Base-by-base conservation (phyloP, 108 stramenopile species). In the Skeletonema tropicum region DNA sequence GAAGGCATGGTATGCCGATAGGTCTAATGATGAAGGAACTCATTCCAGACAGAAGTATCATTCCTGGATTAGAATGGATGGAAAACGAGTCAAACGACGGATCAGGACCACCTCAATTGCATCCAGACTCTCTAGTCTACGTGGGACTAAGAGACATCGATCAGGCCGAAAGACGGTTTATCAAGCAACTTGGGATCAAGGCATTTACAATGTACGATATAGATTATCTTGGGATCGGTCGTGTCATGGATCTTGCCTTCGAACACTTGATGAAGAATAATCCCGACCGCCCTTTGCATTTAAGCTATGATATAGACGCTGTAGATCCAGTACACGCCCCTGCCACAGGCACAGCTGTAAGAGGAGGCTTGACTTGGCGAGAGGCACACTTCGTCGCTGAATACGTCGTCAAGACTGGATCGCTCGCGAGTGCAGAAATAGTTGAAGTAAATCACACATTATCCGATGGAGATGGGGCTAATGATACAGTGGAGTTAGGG, bases 331-430 rank as follows among this genome's bases (percentile, higher is more conserved):
- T 83, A 55, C 82, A 93, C 63, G 99, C 98, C n/a, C 98, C 99
- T 10, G 91, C 96, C 5, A 99, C 99, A 15, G 99, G 99, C 14
- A 99, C 99, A 10, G 90, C 88, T 2, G 99, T 99, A 15, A 86
- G 96, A 60, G 99, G 99, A 39, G 99, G 99, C 6, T 85, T 99
- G 57, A 98, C 96, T 48, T 99, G 91, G 83, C 87, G 99, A 26
- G 99, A 99, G 85, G 97, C 97, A 2, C 95, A 98, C 71, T 99
- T 90, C 83, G 96, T 99, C 1, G 93, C 90, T 55, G 99, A 99
- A 73, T 78, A 83, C 31, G 86, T 94, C 32, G 93, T 93, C 6
- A 87, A 92, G 74, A 96, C 92, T 73, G 97, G 95, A 49, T 75
- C 92, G 26, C 72, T 99, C 57, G 96, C 94, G 14, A 96, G 95